Conservation (phyloP, 768 basidiomycete genomes). For the Amanita phalloides region DNA sequence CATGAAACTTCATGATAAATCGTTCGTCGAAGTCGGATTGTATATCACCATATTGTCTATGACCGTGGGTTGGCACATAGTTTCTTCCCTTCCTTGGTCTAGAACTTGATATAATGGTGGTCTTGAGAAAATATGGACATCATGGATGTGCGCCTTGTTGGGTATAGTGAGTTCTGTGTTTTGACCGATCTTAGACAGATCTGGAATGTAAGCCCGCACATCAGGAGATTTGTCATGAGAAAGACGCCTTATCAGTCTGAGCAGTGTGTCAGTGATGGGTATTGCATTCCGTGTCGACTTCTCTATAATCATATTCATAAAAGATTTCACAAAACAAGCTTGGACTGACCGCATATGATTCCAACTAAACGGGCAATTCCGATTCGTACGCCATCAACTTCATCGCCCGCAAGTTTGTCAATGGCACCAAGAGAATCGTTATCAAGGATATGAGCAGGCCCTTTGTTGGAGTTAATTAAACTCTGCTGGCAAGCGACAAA, state of each 20-base stretch:
- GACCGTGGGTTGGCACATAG: neutral
- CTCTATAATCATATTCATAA: slow-evolving; percentile 14
- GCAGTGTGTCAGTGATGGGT: slow-evolving; percentile 22
- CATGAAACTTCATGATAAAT: neutral
- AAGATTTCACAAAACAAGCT: neutral
- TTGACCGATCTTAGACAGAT: slow-evolving; percentile 13
- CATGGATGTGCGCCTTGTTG: slow-evolving; percentile 5
- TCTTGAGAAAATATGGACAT: slow-evolving; percentile 24
- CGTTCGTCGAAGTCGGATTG: neutral
- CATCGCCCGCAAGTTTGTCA: slow-evolving; percentile 46
- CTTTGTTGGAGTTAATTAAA: slow-evolving; percentile 28
- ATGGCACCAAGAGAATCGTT: slow-evolving; percentile 48
- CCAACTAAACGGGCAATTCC: slow-evolving; percentile 70
- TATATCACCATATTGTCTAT: neutral
- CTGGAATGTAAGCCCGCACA: slow-evolving; percentile 48
- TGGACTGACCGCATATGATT: slow-evolving; percentile 39
- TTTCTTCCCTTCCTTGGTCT: neutral
- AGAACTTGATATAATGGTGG: slow-evolving; percentile 8
- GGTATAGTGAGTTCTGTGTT: neutral
- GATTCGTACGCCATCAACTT: slow-evolving; percentile 77
- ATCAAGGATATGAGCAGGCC: slow-evolving; percentile 24
- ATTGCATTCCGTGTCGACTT: slow-evolving; percentile 16
- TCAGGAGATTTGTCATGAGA: slow-evolving; percentile 48
- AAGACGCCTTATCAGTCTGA: slow-evolving; percentile 33
- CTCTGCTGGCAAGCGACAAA: slow-evolving; percentile 68